Conservation (phyloP, 345 rosid species). For the Eucalyptus polybractea region DNA sequence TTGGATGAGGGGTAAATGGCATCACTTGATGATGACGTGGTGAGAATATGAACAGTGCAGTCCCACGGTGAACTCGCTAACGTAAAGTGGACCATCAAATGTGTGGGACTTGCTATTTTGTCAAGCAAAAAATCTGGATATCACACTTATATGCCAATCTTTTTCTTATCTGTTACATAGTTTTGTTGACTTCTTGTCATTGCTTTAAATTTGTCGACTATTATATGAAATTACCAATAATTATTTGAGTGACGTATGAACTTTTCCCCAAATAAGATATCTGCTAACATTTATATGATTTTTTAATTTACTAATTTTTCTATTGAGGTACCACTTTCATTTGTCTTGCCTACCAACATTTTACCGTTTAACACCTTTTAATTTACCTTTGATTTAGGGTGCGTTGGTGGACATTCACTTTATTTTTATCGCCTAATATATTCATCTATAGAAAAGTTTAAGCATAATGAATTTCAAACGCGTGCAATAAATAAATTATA, state of each 20-base stretch:
- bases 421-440: too few relatives aligned
- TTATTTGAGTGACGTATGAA: neutral
- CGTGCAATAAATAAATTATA: too few relatives aligned
- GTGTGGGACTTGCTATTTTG: too few relatives aligned
- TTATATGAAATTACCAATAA: neutral
- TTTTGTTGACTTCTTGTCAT: neutral
- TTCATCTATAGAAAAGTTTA: too few relatives aligned
- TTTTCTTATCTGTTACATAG: neutral
- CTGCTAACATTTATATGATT: neutral
- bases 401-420: too few relatives aligned
- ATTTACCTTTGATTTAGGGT: neutral
- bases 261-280: neutral
- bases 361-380: neutral
- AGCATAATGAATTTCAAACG: too few relatives aligned
- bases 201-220: neutral
- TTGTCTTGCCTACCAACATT: neutral
- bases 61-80: too few relatives aligned
- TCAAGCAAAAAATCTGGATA: too few relatives aligned
- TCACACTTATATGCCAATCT: neutral
- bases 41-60: too few relatives aligned
- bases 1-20: too few relatives aligned
- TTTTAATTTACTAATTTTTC: neutral
- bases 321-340: neutral
- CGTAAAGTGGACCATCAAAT: too few relatives aligned
- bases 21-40: too few relatives aligned